Evolutionary conservation across 176 grass and related monocot genomes (phyloP).

Genomic region (Aegilops speltoides): DNA sequence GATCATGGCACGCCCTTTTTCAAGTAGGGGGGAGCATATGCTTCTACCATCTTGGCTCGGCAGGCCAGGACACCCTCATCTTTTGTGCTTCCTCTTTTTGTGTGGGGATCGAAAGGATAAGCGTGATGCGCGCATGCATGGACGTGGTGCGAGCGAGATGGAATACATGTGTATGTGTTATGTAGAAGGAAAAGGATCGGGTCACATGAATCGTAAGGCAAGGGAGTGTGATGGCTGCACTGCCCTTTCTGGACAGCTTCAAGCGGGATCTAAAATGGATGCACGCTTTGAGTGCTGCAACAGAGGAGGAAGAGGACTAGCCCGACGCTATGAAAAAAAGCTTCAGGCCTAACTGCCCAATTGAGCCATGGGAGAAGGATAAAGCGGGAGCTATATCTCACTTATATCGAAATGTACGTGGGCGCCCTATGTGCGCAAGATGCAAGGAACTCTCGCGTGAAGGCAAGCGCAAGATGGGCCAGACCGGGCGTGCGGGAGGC

Average conservation of each 20-base stretch:
- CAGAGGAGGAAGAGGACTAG: conserved; percentile 14
- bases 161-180: neutral
- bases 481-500: neutral
- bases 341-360: conserved; percentile 17
- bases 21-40: neutral
- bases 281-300: conserved; percentile 41
- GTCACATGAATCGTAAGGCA: conserved; percentile 40
- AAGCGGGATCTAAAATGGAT: conserved; percentile 17
- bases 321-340: conserved; percentile 4
- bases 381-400: no score
- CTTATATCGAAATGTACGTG: no score
- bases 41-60: neutral
- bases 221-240: conserved; percentile 33
- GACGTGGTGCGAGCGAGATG: no score
- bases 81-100: neutral
- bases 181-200: conserved; percentile 39
- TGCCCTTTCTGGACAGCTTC: conserved; percentile 46
- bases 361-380: neutral
- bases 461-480: neutral
- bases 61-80: neutral
- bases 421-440: no score
- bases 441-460: no score
- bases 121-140: no score
- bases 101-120: no score
- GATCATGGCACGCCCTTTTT: neutral